phyloP scores from a whole-genome alignment of 1,284 basidiomycete genomes.

The Chalciporus piperatoides region DNA sequence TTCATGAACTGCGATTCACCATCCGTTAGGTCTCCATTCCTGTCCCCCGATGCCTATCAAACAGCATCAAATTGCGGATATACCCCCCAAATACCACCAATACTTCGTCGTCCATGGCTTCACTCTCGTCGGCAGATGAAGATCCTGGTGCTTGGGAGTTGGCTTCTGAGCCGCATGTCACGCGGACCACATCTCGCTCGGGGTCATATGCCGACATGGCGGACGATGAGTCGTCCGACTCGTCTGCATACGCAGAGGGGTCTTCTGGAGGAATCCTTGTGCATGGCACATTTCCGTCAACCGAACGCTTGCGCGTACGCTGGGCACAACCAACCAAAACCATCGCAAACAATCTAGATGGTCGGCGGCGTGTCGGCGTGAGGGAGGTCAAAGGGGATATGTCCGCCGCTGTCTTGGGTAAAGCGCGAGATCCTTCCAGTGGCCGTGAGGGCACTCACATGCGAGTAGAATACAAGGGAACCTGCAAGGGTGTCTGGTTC shows the following conservation, averaged over 20 bases:
- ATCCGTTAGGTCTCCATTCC: constrained; percentile 61
- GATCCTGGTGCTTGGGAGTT: constrained; percentile 68
- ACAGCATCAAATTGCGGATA: constrained; percentile 68
- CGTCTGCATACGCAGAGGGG: constrained; percentile 47
- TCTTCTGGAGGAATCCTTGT: constrained; percentile 60
- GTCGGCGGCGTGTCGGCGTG: constrained; percentile 64
- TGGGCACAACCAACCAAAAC: constrained; percentile 68
- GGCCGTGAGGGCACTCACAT: constrained; percentile 60
- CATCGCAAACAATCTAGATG: constrained; percentile 44
- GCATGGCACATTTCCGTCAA: constrained; percentile 74
- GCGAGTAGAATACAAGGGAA: constrained; percentile 65
- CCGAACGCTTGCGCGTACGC: constrained; percentile 67
- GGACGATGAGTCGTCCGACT: constrained; percentile 78
- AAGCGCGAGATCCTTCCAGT: constrained; percentile 36
- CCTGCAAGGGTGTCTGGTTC: constrained; percentile 73
- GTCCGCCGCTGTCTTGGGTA: constrained; percentile 55
- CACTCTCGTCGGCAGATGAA: constrained; percentile 70
- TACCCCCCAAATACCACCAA: constrained; percentile 50
- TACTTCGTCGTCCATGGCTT: constrained; percentile 61
- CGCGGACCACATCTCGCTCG: constrained; percentile 51
- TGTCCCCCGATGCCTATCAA: constrained; percentile 70
- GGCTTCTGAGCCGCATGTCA: constrained; percentile 71
- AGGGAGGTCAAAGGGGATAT: constrained; percentile 62
- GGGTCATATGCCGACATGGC: constrained; percentile 66
- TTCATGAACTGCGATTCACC: constrained; percentile 6